Evolutionary conservation across 192 early-diverging fungal species (phyloP), one percentile per base, ranked within the genome.

Genomic region (Gigaspora rosea): DNA sequence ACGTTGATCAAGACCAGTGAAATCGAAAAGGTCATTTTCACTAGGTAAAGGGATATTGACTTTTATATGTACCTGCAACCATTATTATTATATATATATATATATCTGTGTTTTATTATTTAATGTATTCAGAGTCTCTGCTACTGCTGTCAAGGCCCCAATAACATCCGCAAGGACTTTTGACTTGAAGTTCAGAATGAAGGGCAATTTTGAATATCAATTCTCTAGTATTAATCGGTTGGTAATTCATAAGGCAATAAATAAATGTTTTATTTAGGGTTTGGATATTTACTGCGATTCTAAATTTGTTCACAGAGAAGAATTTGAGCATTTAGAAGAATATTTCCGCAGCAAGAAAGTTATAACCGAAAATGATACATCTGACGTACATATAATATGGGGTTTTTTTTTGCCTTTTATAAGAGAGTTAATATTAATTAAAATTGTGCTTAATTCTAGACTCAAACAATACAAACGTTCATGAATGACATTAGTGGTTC

Each of bases 151-250:
- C 27, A 81, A 50, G 49, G 80, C 64, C 78, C 86, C 41, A 80
- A 85, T 71, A 87, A 86, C 72, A 73, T 73, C 36, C 75, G 50
- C 85, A 2, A 90, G 91, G 64, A 99, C 96, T 4, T 95, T 99
- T 84, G 97, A 99, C 81, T 87, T 99, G 82, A 95, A 94, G 84
- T 91, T 99, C 84, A 94, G 91, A 79, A 91, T 97, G 89, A 90
- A 90, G 54, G 85, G 85, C 41, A 87, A 90, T 0, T 86, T 83
- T 46, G 95, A 97, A 66, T 91, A 91, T 80, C 91, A 92, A 71
- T 97, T 97, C 86, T 91, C 91, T 46, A 94, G 92, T 79, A 94
- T 99, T 59, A 90, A 94, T 66, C 87, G 93, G 79, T 81, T 7
- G 8, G 76, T 36, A 16, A 32, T 41, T 33, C 20, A 8, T 50